These are phyloP conservation scores for Peronospora destructor DNA, from an alignment of 352 stramenopile genomes.

Conservation along the genomic window DNA sequence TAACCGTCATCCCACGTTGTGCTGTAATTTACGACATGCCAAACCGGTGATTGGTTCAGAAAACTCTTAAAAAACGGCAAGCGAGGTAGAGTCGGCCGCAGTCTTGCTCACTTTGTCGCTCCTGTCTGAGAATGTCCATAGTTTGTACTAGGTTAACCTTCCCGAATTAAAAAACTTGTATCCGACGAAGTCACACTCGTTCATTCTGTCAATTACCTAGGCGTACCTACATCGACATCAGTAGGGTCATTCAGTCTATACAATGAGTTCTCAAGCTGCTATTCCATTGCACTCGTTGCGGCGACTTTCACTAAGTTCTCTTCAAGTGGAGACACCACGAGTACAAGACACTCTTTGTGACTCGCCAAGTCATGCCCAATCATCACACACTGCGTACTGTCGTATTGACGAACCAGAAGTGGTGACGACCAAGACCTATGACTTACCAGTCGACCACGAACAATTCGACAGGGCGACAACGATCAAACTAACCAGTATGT, in stretches of 20 bases:
- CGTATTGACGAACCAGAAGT: slow-evolving; percentile 22
- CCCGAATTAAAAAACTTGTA: too few relatives aligned
- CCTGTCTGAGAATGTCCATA: background rate
- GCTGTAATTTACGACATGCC: too few relatives aligned
- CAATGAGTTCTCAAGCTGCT: background rate
- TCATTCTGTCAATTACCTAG: slow-evolving; percentile 20
- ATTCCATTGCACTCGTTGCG: background rate
- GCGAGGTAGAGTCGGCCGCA: slow-evolving; percentile 15
- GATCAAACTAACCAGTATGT: slow-evolving; percentile 75
- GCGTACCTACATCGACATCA: background rate
- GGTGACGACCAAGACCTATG: slow-evolving; percentile 29
- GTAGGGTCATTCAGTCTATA: too few relatives aligned
- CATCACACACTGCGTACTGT: slow-evolving; percentile 19
- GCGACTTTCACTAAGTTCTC: slow-evolving; percentile 18
- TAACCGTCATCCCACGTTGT: too few relatives aligned
- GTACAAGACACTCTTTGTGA: slow-evolving; percentile 15
- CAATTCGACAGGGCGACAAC: slow-evolving; percentile 66
- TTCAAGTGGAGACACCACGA: slow-evolving; percentile 20
- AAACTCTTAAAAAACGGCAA: slow-evolving; percentile 13
- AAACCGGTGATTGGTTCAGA: slow-evolving; percentile 12
- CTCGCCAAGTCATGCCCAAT: slow-evolving; percentile 16
- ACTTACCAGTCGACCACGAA: slow-evolving; percentile 40
- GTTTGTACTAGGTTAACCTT: background rate
- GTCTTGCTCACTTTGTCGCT: slow-evolving; percentile 10
- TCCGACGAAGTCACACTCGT: background rate